Evolutionary conservation across 2,329 filamentous ascomycete genomes (phyloP).

Genomic region (Aspergillus phoenicis): DNA sequence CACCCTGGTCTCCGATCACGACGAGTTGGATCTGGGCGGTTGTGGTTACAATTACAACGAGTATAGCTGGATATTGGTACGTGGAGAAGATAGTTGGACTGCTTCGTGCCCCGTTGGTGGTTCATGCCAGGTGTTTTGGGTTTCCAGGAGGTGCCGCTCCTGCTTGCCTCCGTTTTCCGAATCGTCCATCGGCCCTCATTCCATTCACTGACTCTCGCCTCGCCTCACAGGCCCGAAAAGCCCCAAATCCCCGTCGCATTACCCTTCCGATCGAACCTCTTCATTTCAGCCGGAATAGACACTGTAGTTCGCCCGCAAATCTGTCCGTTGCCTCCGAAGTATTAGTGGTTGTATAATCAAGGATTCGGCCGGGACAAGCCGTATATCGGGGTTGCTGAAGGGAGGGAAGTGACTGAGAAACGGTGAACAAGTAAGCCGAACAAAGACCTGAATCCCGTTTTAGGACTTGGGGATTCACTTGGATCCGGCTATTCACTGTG

Average conservation of each 20-base stretch:
- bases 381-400: not conserved
- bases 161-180: constrained; percentile 12
- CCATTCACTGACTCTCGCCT: constrained; percentile 12
- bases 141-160: constrained; percentile 17
- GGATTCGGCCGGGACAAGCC: not conserved
- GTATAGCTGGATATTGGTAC: constrained; percentile 6
- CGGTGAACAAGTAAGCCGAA: not conserved
- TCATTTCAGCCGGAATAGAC: not conserved
- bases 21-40: not conserved
- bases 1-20: constrained; percentile 15
- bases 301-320: not conserved
- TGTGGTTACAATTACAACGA: constrained; percentile 1
- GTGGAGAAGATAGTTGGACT: not conserved
- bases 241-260: not conserved
- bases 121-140: not conserved
- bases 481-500: not conserved
- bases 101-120: constrained; percentile 2
- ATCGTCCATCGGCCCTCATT: constrained; percentile 6
- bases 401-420: not conserved
- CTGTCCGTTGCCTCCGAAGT: not conserved
- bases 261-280: not conserved
- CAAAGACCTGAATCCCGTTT: not conserved
- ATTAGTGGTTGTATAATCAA: not conserved
- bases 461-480: not conserved
- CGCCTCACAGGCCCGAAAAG: not conserved